A percentile compares a stretch with the other conserved stretches of the same genome.
phyloP scores from a whole-genome alignment of 176 grass and related monocot species.

The Aegilops speltoides region DNA sequence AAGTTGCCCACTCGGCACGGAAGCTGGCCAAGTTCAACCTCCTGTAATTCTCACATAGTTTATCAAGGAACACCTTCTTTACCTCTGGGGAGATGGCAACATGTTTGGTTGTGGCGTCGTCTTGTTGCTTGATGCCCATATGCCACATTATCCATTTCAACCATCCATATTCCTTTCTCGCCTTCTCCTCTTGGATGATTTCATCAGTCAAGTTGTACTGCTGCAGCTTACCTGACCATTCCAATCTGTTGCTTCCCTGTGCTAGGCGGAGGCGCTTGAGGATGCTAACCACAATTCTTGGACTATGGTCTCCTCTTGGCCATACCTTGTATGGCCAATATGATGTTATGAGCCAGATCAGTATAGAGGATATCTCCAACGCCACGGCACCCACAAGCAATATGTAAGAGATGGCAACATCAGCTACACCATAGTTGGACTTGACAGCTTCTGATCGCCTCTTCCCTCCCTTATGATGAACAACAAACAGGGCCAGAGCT shows the following conservation, averaged over 20 bases:
- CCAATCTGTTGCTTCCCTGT: background rate
- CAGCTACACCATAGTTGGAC: background rate
- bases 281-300: background rate
- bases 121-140: background rate
- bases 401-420: background rate
- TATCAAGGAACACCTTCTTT: background rate
- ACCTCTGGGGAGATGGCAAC: background rate
- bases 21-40: accelerated
- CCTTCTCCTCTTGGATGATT: background rate
- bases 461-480: background rate
- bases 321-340: background rate
- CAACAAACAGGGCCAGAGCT: background rate
- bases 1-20: background rate
- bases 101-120: background rate
- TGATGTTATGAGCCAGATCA: background rate
- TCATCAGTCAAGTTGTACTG: background rate
- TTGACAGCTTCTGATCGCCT: background rate
- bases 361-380: background rate
- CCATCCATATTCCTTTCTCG: background rate
- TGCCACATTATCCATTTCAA: background rate
- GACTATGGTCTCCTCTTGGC: background rate
- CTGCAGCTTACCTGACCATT: background rate
- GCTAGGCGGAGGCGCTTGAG: background rate
- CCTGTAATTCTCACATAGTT: accelerated
- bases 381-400: background rate